These are phyloP conservation scores for Teunomyces lycoperdinae DNA, from an alignment of 805 yeast species.

Conservation along the genomic window DNA sequence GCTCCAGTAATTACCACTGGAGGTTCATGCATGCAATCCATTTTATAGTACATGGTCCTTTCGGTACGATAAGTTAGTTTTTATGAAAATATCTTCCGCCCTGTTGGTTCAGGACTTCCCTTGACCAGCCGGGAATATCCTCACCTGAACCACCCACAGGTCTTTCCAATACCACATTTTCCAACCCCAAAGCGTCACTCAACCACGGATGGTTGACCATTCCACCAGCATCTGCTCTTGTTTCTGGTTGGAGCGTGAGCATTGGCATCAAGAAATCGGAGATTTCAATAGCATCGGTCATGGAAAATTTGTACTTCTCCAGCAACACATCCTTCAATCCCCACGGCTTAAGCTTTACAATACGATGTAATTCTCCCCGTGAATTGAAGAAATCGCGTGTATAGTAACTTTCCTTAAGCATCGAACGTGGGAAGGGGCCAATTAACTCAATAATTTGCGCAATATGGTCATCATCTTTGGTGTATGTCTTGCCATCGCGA, in stretches of 20 bases:
- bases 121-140: conserved; percentile 89
- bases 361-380: conserved; percentile 71
- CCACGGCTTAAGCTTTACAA: conserved; percentile 86
- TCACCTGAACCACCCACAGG: conserved; percentile 77
- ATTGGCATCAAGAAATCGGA: conserved; percentile 80
- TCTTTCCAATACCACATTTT: conserved; percentile 66
- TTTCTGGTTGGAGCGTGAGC: conserved; percentile 74
- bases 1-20: background rate
- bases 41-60: background rate
- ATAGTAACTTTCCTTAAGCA: conserved; percentile 60
- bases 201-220: conserved; percentile 86
- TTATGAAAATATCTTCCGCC: background rate
- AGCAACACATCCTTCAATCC: conserved; percentile 72
- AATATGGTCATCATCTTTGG: conserved; percentile 92
- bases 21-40: background rate
- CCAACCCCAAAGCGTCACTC: conserved; percentile 73
- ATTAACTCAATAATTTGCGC: conserved; percentile 89
- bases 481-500: conserved; percentile 66
- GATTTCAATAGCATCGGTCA: conserved; percentile 66
- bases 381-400: conserved; percentile 62
- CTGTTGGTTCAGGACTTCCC: conserved; percentile 35
- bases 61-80: background rate
- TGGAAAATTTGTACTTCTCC: conserved; percentile 79
- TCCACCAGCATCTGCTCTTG: conserved; percentile 94
- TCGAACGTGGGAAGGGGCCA: conserved; percentile 61